phyloP scores from a whole-genome alignment of 257 asterid genomes.

The Dorcoceras hygrometricum region DNA sequence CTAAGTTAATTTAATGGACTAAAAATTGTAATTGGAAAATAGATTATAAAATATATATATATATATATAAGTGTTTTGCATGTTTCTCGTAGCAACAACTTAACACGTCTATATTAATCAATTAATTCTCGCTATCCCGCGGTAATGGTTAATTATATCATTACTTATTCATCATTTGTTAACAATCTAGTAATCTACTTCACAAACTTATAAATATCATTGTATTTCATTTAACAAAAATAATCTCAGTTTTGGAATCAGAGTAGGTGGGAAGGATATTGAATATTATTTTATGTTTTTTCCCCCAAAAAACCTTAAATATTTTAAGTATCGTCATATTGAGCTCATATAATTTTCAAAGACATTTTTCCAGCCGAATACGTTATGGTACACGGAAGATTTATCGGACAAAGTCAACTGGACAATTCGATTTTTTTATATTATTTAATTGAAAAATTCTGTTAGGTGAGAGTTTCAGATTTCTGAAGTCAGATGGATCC shows the following conservation, averaged over 20 bases:
- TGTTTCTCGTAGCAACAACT: not conserved
- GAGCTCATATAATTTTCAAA: not conserved
- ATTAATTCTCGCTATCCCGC: not conserved
- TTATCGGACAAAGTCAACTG: slow-evolving; percentile 4
- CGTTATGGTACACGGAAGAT: slow-evolving; percentile 2
- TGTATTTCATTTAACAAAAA: no score
- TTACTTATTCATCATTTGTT: not conserved
- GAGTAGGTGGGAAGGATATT: slow-evolving; percentile 24
- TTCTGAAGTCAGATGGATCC: not conserved
- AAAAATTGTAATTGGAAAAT: no score
- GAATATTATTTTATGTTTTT: not conserved
- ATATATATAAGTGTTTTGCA: no score
- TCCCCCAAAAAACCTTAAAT: not conserved
- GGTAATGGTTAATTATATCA: not conserved
- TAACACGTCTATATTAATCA: not conserved
- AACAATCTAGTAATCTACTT: not conserved
- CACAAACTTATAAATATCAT: not conserved
- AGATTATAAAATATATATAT: no score
- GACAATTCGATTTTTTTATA: not conserved
- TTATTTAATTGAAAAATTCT: not conserved
- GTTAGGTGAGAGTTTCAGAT: not conserved
- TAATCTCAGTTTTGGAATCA: no score
- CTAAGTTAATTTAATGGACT: no score
- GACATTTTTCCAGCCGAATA: not conserved
- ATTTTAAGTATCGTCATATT: not conserved